Percentiles rank a stretch among this genome's conserved stretches.
Evolutionary conservation across 1,284 basidiomycete species (phyloP).

Genomic region (Veloporphyrellus conicus): DNA sequence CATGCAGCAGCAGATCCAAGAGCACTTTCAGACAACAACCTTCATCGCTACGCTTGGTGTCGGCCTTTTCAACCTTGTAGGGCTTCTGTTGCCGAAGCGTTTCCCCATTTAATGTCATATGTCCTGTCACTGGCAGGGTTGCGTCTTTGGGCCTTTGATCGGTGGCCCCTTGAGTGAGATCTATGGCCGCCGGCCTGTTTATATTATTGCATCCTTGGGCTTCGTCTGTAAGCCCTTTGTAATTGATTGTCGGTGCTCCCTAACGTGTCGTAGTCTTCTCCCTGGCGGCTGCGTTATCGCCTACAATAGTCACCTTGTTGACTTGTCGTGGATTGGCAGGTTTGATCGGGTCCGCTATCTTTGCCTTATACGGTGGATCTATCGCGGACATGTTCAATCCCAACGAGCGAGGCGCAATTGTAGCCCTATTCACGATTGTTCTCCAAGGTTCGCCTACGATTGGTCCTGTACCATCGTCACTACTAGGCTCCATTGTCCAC

Average conservation of each 20-base stretch:
- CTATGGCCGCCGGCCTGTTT: slow-evolving; percentile 24
- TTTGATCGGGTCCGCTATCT: slow-evolving; percentile 21
- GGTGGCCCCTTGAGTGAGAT: slow-evolving; percentile 27
- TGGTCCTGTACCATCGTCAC: slow-evolving; percentile 25
- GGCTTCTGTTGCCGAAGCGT: not conserved
- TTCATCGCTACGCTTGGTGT: slow-evolving; percentile 23
- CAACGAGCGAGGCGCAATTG: slow-evolving; percentile 23
- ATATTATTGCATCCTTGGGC: slow-evolving; percentile 22
- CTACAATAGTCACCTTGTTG: slow-evolving; percentile 15
- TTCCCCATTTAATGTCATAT: not conserved
- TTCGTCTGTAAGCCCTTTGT: slow-evolving; percentile 15
- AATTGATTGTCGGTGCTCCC: not conserved
- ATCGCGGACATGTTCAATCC: slow-evolving; percentile 26
- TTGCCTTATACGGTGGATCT: slow-evolving; percentile 27
- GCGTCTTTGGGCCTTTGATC: slow-evolving; percentile 27
- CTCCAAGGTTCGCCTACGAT: slow-evolving; percentile 28
- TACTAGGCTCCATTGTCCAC: slow-evolving; percentile 20
- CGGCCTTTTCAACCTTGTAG: slow-evolving; percentile 28
- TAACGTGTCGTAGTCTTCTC: slow-evolving; percentile 19
- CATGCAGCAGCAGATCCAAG: slow-evolving; percentile 27
- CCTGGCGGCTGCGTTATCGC: slow-evolving; percentile 19
- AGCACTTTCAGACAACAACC: slow-evolving; percentile 19
- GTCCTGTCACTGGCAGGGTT: slow-evolving; percentile 17
- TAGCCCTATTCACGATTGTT: slow-evolving; percentile 28
- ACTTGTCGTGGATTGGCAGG: slow-evolving; percentile 21